Percentiles rank a stretch among this genome's conserved stretches.
phyloP scores from a whole-genome alignment of 352 stramenopile species.

The Lagenidium sp. region DNA sequence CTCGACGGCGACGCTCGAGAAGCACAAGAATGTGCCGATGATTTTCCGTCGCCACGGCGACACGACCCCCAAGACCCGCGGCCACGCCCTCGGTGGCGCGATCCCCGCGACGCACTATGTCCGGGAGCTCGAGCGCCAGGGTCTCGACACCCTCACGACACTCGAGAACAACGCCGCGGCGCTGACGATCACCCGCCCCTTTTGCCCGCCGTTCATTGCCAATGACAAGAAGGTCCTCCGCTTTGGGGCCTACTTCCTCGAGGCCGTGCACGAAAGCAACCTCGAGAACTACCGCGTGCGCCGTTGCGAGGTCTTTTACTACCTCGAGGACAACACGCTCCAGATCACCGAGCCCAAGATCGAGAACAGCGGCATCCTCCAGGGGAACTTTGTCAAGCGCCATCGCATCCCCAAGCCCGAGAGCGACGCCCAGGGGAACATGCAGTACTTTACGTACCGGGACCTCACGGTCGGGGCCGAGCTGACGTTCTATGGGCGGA shows the following conservation, averaged over 20 bases:
- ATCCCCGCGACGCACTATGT: conserved; percentile 68
- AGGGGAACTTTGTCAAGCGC: conserved; percentile 86
- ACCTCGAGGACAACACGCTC: conserved; percentile 83
- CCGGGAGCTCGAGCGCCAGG: conserved; percentile 49
- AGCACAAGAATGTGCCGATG: conserved; percentile 77
- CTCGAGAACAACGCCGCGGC: conserved; percentile 25
- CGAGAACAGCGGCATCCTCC: conserved; percentile 84
- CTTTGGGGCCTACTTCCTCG: conserved; percentile 85
- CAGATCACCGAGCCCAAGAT: conserved; percentile 85
- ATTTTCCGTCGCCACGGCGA: conserved; percentile 70
- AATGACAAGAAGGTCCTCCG: conserved; percentile 80
- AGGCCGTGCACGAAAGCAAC: conserved; percentile 82
- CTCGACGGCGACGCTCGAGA: conserved; percentile 47
- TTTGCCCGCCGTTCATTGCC: conserved; percentile 58
- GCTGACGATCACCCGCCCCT: conserved; percentile 31
- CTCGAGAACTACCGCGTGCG: conserved; percentile 81
- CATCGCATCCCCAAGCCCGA: conserved; percentile 79
- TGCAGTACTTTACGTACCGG: conserved; percentile 47
- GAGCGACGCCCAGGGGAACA: conserved; percentile 56
- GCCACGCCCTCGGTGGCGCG: conserved; percentile 48
- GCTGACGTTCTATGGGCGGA: conserved; percentile 74
- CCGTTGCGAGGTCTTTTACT: conserved; percentile 73
- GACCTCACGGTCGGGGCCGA: conserved; percentile 65
- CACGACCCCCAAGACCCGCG: conserved; percentile 50
- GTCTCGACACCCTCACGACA: conserved; percentile 29